Conservation (phyloP, 2,329 filamentous ascomycete genomes). For the Alternaria arbusti region DNA sequence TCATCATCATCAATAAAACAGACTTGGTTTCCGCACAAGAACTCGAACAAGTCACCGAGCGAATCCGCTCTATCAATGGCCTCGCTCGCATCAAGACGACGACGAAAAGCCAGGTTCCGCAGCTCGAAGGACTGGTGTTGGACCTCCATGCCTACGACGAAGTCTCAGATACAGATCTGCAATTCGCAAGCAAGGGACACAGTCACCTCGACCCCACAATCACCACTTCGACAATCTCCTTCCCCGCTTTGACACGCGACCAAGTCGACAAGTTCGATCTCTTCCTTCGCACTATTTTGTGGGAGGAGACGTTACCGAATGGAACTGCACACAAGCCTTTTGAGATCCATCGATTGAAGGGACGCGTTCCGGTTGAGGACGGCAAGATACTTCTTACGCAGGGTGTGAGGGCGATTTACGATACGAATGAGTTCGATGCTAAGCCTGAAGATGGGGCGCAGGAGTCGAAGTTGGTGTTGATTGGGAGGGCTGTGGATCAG, state of each 20-base stretch:
- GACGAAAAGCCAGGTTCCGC: constrained; percentile 77
- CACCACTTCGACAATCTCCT: constrained; percentile 76
- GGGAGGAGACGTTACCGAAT: constrained; percentile 72
- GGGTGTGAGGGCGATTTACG: constrained; percentile 91
- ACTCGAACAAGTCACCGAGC: constrained; percentile 70
- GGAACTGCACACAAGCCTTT: constrained; percentile 53
- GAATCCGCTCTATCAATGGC: constrained; percentile 86
- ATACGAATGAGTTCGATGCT: constrained; percentile 71
- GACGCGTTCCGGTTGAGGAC: constrained; percentile 69
- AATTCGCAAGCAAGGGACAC: constrained; percentile 77
- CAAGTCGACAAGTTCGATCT: constrained; percentile 72
- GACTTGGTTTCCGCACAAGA: constrained; percentile 78
- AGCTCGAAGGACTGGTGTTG: constrained; percentile 83
- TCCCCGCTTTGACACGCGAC: constrained; percentile 64
- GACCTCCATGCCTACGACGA: constrained; percentile 93
- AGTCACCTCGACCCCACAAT: constrained; percentile 92
- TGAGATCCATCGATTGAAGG: constrained; percentile 89
- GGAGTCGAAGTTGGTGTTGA: constrained; percentile 41
- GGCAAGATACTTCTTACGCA: constrained; percentile 80
- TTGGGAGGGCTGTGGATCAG: constrained; percentile 39
- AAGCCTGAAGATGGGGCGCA: not conserved
- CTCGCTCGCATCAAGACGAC: constrained; percentile 86
- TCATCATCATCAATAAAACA: constrained; percentile 91
- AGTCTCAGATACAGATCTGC: constrained; percentile 68
- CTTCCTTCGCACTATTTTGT: constrained; percentile 84